Conservation (phyloP, 2,329 filamentous ascomycete genomes). For the Rhynchosporium secalis region DNA sequence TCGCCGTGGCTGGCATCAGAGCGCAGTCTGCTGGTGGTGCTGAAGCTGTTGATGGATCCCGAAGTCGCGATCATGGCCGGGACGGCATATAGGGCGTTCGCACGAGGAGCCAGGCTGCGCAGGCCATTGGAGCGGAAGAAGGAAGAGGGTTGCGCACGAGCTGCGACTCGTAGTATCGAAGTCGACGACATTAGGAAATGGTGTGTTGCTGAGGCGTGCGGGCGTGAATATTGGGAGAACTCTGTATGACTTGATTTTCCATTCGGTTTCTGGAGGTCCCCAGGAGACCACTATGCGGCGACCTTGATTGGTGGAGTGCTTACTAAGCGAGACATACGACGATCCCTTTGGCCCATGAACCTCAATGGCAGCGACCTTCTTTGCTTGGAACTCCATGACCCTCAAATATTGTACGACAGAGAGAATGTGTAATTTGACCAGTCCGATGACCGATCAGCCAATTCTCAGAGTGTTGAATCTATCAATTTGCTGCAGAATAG, state of each 20-base stretch:
- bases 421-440: no score
- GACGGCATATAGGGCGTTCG: slow-evolving; percentile 52
- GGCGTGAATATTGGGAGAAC: slow-evolving; percentile 19
- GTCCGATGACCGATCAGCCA: no score
- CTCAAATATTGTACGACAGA: no score
- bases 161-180: slow-evolving; percentile 69
- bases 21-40: slow-evolving; percentile 54
- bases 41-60: slow-evolving; percentile 57
- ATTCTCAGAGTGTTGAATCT: no score
- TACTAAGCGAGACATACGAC: background rate
- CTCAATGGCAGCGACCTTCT: background rate
- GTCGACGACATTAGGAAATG: slow-evolving; percentile 61
- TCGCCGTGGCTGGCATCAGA: slow-evolving; percentile 69
- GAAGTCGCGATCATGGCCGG: slow-evolving; percentile 53
- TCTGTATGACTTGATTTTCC: slow-evolving; percentile 17
- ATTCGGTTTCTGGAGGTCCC: slow-evolving; percentile 7
- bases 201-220: slow-evolving; percentile 25
- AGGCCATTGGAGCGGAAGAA: slow-evolving; percentile 65
- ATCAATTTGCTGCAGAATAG: no score
- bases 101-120: slow-evolving; percentile 57
- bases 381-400: no score
- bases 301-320: slow-evolving; percentile 10
- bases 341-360: background rate
- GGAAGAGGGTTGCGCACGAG: slow-evolving; percentile 59
- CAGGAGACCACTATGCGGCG: background rate